Conservation (phyloP, 148 eudicot genomes). For the Rheum nobile region DNA sequence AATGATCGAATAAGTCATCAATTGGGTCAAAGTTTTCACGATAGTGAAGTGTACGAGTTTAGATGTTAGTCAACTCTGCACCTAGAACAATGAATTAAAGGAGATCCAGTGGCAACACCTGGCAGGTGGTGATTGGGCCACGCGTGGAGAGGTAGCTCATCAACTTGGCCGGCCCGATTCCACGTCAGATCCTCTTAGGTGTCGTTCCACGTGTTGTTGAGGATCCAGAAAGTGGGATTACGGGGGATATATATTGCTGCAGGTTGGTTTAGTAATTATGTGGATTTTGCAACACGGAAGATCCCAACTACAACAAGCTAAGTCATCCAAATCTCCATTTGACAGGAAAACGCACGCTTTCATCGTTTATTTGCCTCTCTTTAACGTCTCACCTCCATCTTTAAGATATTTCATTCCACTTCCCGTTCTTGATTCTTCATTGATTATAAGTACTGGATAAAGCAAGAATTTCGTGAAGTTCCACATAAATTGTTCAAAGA, state of each 20-base stretch:
- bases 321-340: neutral
- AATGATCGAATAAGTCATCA: neutral
- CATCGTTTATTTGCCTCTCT: too few species aligned
- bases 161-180: neutral
- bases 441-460: too few species aligned
- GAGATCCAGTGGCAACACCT: neutral
- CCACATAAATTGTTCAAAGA: too few species aligned
- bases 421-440: too few species aligned
- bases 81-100: neutral
- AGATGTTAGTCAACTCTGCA: neutral
- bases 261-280: neutral
- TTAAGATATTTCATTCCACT: neutral
- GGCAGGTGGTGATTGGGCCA: neutral
- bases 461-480: too few species aligned
- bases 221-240: neutral
- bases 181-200: constrained; percentile 1
- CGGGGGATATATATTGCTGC: neutral
- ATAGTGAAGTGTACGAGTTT: neutral
- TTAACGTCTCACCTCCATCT: neutral
- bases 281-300: neutral
- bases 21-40: neutral
- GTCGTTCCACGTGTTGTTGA: neutral
- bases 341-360: neutral
- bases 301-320: neutral
- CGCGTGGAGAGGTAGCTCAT: neutral